Conservation (phyloP, 108 stramenopile species). For the Nannochloropsis salina region DNA sequence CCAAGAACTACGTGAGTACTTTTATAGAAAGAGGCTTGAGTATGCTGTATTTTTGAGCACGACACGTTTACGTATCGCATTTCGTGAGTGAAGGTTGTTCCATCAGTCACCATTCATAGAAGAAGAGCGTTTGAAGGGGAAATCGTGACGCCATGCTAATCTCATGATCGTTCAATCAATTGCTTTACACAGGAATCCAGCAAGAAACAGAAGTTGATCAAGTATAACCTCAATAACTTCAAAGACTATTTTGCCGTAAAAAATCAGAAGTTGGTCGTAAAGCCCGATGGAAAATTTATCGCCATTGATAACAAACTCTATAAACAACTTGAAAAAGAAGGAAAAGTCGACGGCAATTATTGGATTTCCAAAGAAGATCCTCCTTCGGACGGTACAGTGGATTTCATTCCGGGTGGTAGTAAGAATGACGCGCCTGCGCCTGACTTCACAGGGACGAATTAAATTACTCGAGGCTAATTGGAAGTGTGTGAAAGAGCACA, state of each 20-base stretch:
- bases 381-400: not conserved
- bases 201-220: not conserved
- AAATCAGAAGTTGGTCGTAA: conserved; percentile 2
- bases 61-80: no score
- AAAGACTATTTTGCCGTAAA: conserved; percentile 12
- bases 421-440: conserved; percentile 11
- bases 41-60: no score
- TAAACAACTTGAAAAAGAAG: conserved; percentile 14
- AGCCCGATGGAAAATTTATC: conserved; percentile 5
- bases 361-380: not conserved
- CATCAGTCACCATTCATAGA: no score
- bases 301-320: conserved; percentile 12
- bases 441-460: conserved; percentile 8
- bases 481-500: no score
- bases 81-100: no score
- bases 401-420: conserved; percentile 9
- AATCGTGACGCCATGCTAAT: no score
- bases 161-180: no score
- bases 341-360: not conserved
- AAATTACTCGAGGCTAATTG: not conserved
- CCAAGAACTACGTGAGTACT: conserved; percentile 8
- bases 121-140: no score
- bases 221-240: conserved; percentile 16
- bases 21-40: no score
- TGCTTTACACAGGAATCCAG: not conserved